Evolutionary conservation across 2,329 filamentous ascomycete genomes (phyloP).

Genomic region (Clonostachys sp.): DNA sequence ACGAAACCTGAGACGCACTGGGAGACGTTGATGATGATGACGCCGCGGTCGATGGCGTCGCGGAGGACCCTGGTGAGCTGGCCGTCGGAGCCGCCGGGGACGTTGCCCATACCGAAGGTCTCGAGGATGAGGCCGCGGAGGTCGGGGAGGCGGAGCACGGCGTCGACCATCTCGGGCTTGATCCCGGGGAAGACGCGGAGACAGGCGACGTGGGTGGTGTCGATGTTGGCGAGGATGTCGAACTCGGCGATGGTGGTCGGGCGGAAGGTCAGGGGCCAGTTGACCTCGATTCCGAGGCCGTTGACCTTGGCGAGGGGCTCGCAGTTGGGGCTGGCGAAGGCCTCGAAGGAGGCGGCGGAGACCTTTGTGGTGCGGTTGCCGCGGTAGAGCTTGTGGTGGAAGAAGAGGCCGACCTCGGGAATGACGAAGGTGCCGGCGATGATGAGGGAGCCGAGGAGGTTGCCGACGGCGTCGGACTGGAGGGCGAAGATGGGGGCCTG

Average conservation of each 20-base stretch:
- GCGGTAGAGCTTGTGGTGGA: constrained; percentile 85
- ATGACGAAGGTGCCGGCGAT: constrained; percentile 91
- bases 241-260: constrained; percentile 73
- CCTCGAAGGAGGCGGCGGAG: constrained; percentile 79
- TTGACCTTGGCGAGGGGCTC: constrained; percentile 78
- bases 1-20: constrained; percentile 80
- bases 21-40: constrained; percentile 86
- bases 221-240: constrained; percentile 67
- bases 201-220: constrained; percentile 86
- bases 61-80: constrained; percentile 74
- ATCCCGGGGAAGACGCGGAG: constrained; percentile 90
- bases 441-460: constrained; percentile 81
- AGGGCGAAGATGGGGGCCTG: constrained; percentile 86
- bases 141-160: constrained; percentile 71
- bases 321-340: constrained; percentile 85
- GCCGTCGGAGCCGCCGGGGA: constrained; percentile 76
- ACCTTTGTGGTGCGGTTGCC: constrained; percentile 88
- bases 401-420: constrained; percentile 89
- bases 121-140: constrained; percentile 81
- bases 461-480: constrained; percentile 88
- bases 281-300: constrained; percentile 73
- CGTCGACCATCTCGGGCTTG: constrained; percentile 88
- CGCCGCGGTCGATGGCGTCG: constrained; percentile 72
- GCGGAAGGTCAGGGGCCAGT: constrained; percentile 73
- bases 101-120: constrained; percentile 91